Evolutionary conservation across 192 early-diverging fungal genomes (phyloP).

Genomic region (Thoreauomyces humboldtii): DNA sequence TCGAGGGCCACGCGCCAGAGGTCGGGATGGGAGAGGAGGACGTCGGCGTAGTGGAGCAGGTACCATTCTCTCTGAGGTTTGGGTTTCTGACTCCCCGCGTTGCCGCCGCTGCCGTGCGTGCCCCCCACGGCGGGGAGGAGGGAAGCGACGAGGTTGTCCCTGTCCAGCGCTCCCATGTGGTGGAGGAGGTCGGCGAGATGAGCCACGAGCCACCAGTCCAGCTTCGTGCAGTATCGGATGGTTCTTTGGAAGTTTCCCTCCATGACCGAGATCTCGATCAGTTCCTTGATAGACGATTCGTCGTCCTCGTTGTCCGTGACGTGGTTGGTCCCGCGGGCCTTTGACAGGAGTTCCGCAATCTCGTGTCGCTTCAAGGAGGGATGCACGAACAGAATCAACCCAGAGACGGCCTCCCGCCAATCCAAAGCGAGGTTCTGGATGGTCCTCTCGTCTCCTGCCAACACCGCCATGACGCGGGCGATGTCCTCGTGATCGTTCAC

Average conservation of each 20-base stretch:
- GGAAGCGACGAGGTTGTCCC: slow-evolving; percentile 35
- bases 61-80: slow-evolving; percentile 15
- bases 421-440: slow-evolving; percentile 9
- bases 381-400: slow-evolving; percentile 16
- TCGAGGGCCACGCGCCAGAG: slow-evolving; percentile 55
- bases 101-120: no score
- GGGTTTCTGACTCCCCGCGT: no score
- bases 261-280: slow-evolving; percentile 6
- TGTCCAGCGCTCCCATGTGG: slow-evolving; percentile 49
- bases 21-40: slow-evolving; percentile 3
- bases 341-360: slow-evolving; percentile 10
- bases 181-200: slow-evolving; percentile 61
- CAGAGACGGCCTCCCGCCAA: slow-evolving; percentile 29
- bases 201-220: slow-evolving; percentile 49
- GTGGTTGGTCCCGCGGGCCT: background rate
- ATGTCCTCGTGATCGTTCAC: slow-evolving; percentile 2
- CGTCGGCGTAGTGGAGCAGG: slow-evolving; percentile 25
- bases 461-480: slow-evolving; percentile 4
- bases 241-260: slow-evolving; percentile 22
- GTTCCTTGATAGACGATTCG: background rate
- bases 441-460: slow-evolving; percentile 16
- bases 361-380: slow-evolving; percentile 12
- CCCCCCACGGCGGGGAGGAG: background rate
- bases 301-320: background rate
- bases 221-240: slow-evolving; percentile 11